Percentiles rank a stretch among this genome's conserved stretches.
phyloP scores from a whole-genome alignment of 805 yeast species.

The Candida endomychidarum region DNA sequence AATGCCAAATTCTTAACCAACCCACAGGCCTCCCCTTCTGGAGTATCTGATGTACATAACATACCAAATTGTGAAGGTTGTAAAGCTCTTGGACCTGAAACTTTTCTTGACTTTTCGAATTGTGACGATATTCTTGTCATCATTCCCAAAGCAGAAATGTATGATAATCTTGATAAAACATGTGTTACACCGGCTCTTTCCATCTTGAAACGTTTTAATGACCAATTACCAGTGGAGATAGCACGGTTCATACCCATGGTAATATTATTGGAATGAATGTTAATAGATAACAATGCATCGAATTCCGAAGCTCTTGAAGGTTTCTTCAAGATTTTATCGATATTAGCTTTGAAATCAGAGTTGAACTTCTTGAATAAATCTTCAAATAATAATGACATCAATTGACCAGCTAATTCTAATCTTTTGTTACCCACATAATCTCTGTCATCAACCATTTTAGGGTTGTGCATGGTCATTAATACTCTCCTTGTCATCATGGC shows the following conservation, averaged over 20 bases:
- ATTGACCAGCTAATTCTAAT: slow-evolving; percentile 94
- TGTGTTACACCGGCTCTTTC: slow-evolving; percentile 99
- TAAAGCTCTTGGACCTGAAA: slow-evolving; percentile 96
- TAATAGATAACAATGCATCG: slow-evolving; percentile 86
- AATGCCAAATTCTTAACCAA: slow-evolving; percentile 93
- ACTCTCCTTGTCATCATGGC: slow-evolving; percentile 98
- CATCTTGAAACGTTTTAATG: slow-evolving; percentile 97
- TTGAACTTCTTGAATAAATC: slow-evolving; percentile 97
- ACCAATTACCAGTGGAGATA: slow-evolving; percentile 98
- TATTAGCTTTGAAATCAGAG: slow-evolving; percentile 88
- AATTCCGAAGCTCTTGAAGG: slow-evolving; percentile 95
- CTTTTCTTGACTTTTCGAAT: slow-evolving; percentile 96
- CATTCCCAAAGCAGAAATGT: slow-evolving; percentile 96
- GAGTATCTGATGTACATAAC: slow-evolving; percentile 98
- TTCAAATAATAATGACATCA: slow-evolving; percentile 91
- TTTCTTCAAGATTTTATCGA: slow-evolving; percentile 89
- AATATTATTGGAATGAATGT: slow-evolving; percentile 88
- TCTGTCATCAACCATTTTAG: slow-evolving; percentile 95
- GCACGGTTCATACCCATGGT: slow-evolving; percentile 95
- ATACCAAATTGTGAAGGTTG: slow-evolving; percentile 99
- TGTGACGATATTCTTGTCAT: slow-evolving; percentile 99
- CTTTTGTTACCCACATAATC: slow-evolving; percentile 98
- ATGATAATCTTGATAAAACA: slow-evolving; percentile 85
- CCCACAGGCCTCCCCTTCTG: slow-evolving; percentile 99
- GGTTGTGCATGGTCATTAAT: slow-evolving; percentile 90